Percentiles rank a stretch among this genome's conserved stretches.
Conservation (phyloP, 164 flowering plant genomes). For the Houttuynia cordata region DNA sequence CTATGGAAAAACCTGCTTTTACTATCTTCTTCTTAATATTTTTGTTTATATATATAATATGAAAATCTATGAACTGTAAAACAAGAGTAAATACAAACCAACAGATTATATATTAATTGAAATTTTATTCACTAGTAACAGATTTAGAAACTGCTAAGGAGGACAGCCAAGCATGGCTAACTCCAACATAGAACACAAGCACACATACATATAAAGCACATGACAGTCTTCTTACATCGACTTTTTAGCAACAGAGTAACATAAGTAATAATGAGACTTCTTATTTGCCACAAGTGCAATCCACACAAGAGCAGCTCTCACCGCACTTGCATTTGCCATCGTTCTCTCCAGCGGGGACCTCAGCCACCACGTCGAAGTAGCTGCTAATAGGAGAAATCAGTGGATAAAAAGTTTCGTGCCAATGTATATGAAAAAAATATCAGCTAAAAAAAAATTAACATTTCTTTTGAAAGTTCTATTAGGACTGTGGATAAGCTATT, state of each 20-base stretch:
- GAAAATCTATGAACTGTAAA: too few species aligned
- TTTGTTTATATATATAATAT: too few species aligned
- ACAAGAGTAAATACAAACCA: too few species aligned
- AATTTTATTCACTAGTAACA: constrained; percentile 3
- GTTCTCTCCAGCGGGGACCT: constrained; percentile 30
- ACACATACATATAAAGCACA: constrained; percentile 2
- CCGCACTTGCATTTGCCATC: constrained; percentile 74
- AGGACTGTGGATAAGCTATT: too few species aligned
- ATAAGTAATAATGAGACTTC: background rate
- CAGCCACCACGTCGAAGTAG: constrained; percentile 18
- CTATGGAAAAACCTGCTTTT: too few species aligned
- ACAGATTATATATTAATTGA: background rate
- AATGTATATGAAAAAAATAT: background rate
- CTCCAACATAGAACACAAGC: constrained; percentile 3
- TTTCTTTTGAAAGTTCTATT: too few species aligned
- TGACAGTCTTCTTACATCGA: constrained; percentile 8
- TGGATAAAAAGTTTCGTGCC: background rate
- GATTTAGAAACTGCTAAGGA: background rate
- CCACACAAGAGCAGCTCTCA: constrained; percentile 33
- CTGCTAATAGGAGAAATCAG: constrained; percentile 18
- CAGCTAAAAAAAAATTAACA: too few species aligned
- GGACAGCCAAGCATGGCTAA: constrained; percentile 10
- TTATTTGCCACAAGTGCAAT: constrained; percentile 42
- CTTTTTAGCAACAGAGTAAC: constrained; percentile 5
- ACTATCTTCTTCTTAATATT: too few species aligned